Base-by-base conservation (phyloP, 495 filamentous ascomycete genomes). In the Hypomontagnella submonticulosa region DNA sequence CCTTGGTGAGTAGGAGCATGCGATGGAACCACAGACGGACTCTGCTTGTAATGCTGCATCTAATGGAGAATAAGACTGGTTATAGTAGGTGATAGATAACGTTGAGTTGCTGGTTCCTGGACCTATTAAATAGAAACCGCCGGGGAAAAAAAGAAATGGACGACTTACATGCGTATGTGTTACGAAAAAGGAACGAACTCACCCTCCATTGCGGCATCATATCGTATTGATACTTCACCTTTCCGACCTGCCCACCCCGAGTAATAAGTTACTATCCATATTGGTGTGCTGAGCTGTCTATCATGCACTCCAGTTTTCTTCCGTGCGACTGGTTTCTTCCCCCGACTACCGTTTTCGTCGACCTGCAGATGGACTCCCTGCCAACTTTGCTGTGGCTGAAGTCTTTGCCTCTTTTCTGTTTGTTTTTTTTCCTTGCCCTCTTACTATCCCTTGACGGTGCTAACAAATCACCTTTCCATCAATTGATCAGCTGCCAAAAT, bases 241-340 rank as follows among this genome's bases (percentile, higher is more conserved):
- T 42, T 52, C 53, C 50, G 55, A 61, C 55, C 60, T 63, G 44
- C 66, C 60, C 60, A 46, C 55, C 55, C 53, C n/a, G 37, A 56
- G 40, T 15, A 63, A 60, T 51, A 63, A 60, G 40, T 30, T 15
- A 34, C 36, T 53, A 3, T 6, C 54, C 16, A 57, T 51, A 58
- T 65, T 62, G 67, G 67, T 70, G 67, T 70, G 67, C 49, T 70
- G 67, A 70, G 62, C 61, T 70, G 67, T 62, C 44, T 61, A 65
- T 63, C 63, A 59, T 73, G 67, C 67, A 70, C 64, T 65, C 55
- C 62, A 55, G 57, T 61, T 69, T 71, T 68, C 48, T 37, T 36
- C 61, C 56, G 63, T 69, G 64, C 54, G 53, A 68, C 64, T 69
- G 51, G 61, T 60, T 55, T 33, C 61, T 57, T 47, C 56, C 63